Base-by-base conservation (phyloP, 169 alveolate species). In the Plasmodium berghei region DNA sequence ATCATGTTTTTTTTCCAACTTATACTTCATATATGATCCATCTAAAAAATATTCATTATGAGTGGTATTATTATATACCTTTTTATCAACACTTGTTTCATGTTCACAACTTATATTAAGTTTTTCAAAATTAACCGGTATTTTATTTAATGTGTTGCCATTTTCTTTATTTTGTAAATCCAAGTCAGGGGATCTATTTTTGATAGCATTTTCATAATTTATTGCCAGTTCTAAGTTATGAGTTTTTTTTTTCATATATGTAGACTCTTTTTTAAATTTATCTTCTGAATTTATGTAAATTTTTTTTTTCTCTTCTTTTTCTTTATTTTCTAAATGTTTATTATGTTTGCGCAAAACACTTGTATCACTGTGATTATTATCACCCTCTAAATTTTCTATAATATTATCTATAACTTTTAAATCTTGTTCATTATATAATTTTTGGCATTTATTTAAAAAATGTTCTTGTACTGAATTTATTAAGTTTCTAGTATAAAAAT, bases 321-420 rank as follows among this genome's bases (percentile, higher is more conserved):
- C 48, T 5, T 4, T 18, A 42, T 12, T 62, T 66, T 45, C 20
- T 66, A 5, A 52, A 12, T 52, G 42, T 0, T 22, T 16, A 9
- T 9, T 42, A 48, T 42, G 4, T 54, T 54, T 12, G 16, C 42
- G 8, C 42, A 4, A 3, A 0, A 34, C 42, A 34, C 5, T 34
- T 18, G 45, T 63, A 34, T 12, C 69, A 45, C 63, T 12, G 10
- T 16, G 14, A 42, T 28, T 22, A 20, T 64, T 24, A 28, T 20
- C 18, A 16, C 42, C 28, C n/a, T 58, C 61, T 34, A 24, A 45
- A 34, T 66, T 34, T 42, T 70, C 85, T 40, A 83, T 83, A 40
- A 83, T 61, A 5, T 83, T 22, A 62, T 83, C 90, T 22, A 83
- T 83, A 83, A 83, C n/a, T 8, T 66, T 22, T 58, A 83, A 34